A percentile compares a stretch with the other conserved stretches of the same genome.
These are phyloP conservation scores for Metarhizium brunneum DNA, from an alignment of 2,329 filamentous ascomycete genomes.

Conservation along the genomic window DNA sequence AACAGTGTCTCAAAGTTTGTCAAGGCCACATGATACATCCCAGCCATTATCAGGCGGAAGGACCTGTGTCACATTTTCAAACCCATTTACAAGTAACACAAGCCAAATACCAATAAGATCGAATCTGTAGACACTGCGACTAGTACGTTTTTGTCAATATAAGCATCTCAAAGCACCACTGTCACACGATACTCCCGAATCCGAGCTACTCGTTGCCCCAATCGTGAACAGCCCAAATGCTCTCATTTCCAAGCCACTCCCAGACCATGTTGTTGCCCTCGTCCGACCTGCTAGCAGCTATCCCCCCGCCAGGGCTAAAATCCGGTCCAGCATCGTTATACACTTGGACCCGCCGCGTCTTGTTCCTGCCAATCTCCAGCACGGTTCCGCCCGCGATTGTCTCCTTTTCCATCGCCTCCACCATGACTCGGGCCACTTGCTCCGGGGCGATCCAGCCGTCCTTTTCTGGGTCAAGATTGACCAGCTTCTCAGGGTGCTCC, in stretches of 20 bases:
- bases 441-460: constrained; percentile 32
- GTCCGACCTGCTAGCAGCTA: constrained; percentile 17
- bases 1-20: too few species aligned
- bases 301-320: constrained; percentile 13
- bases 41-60: too few species aligned
- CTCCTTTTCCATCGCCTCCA: constrained; percentile 25
- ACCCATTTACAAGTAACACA: too few species aligned
- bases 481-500: constrained; percentile 33
- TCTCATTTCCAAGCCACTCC: constrained; percentile 6
- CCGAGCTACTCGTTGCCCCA: not conserved
- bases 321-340: constrained; percentile 32
- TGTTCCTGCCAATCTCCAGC: constrained; percentile 27
- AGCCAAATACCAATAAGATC: too few species aligned
- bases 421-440: constrained; percentile 35
- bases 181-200: too few species aligned
- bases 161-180: too few species aligned
- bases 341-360: constrained; percentile 21
- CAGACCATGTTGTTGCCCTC: constrained; percentile 19
- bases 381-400: constrained; percentile 29
- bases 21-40: too few species aligned
- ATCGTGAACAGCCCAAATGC: not conserved
- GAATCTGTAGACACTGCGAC: too few species aligned
- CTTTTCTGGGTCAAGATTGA: constrained; percentile 20
- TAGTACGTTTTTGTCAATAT: too few species aligned
- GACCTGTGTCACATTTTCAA: too few species aligned